Base-by-base conservation (phyloP, 164 flowering plant species). In the Magnolia sinica region DNA sequence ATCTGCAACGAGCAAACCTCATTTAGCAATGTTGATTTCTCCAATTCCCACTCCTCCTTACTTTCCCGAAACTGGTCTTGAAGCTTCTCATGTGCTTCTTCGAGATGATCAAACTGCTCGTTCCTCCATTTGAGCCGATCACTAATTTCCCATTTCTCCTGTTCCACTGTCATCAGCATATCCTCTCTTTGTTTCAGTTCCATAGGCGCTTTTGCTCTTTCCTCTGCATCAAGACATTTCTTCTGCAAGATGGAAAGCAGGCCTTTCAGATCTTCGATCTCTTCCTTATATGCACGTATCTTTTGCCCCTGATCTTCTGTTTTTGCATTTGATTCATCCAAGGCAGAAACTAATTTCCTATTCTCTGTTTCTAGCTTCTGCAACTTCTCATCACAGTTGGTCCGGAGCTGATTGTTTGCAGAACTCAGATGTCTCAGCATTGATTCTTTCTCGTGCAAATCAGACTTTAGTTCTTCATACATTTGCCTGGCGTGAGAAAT, bases 41-140 rank as follows among this genome's bases (percentile, higher is more conserved):
- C 93, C 71, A 24, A 76, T 65, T 84, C 87, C 92, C 96, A 90
- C 69, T 86, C 87, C 63, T 80, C 78, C 80, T 83, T 86, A 67
- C 81, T 81, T 20, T 58, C 72, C 51, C 31, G 77, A 68, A 88
- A 87, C 75, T 88, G 79, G 18, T 76, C 71, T 67, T 80, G 82
- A 66, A 89, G 81, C 81, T 82, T 87, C 22, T 84, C 45, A 50
- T 88, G 85, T 58, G 90, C 94, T 82, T 90, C 89, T 81, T 89
- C 87, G 16, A 92, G 91, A 81, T 89, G 90, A 11, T 78, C 55
- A 66, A 90, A 88, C 78, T 87, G 92, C 79, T 92, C 96, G 37
- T 79, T 86, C 88, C 87, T 92, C 92, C 91, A 88, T 75, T 89
- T 90, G 18, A 90, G 80, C 83, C 85, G 77, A 29, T 87, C 89